Evolutionary conservation across 345 rosid species (phyloP).

Genomic region (Chamaenerion angustifolium): DNA sequence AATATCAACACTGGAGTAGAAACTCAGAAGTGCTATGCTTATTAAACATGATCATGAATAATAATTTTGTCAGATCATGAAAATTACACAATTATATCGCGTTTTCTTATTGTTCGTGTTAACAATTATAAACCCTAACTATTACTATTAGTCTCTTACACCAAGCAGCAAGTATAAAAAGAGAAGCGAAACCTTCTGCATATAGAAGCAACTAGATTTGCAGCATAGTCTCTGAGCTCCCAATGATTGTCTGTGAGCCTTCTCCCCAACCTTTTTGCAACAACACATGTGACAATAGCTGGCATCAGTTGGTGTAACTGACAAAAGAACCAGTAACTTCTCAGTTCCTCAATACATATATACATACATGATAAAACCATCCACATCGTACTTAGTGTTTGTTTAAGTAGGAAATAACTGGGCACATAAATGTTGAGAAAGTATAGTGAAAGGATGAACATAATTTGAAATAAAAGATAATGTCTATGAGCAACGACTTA

Average conservation of each 20-base stretch:
- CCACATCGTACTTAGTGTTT: no score
- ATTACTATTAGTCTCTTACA: not conserved
- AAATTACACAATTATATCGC: no score
- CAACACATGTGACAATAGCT: slow-evolving; percentile 93
- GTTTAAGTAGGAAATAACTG: no score
- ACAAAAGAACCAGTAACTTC: slow-evolving; percentile 20
- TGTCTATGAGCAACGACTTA: slow-evolving; percentile 23
- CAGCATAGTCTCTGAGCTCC: slow-evolving; percentile 90
- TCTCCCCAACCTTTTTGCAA: slow-evolving; percentile 84
- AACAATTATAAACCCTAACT: no score
- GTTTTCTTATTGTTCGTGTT: no score
- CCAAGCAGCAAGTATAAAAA: slow-evolving; percentile 4
- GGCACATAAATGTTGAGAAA: no score
- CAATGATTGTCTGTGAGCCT: slow-evolving; percentile 89
- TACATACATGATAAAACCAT: not conserved
- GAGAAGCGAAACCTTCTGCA: slow-evolving; percentile 63
- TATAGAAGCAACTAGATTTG: slow-evolving; percentile 65
- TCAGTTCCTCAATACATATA: slow-evolving; percentile 15
- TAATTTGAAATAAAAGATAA: no score
- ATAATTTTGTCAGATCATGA: no score
- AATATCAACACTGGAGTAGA: not conserved
- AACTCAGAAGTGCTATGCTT: not conserved
- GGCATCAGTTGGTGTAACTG: slow-evolving; percentile 99
- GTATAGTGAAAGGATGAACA: no score
- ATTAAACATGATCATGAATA: not conserved